Evolutionary conservation across 495 filamentous ascomycete species (phyloP), one percentile per base, ranked within the genome.

Genomic region (Aspergillus sclerotiicarbonarius): DNA sequence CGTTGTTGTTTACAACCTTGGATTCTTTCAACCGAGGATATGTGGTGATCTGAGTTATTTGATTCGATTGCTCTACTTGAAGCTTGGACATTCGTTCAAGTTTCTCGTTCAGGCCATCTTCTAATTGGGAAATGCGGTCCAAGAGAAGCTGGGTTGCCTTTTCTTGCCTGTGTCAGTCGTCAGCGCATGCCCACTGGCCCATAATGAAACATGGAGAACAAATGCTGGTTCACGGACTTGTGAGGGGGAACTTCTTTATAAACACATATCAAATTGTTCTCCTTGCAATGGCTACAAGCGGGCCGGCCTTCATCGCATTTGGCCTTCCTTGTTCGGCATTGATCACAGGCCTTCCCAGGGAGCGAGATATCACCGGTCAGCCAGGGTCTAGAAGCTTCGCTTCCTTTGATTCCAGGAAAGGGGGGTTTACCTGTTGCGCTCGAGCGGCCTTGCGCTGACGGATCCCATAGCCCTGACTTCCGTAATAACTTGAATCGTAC

Each of bases 271-370:
- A 83, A 65, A 49, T 68, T 75, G 21, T 82, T 82, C 56, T 85
- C 83, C 53, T 78, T 83, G 68, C 83, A 86, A 60, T 82, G 80
- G 49, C 81, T 82, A 64, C 83, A 86, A 35, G 73, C 67, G 0
- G 83, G 83, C 43, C 83, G 76, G 30, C 82, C 81, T 64, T 86
- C 83, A 45, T 86, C 83, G 55, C 83, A 86, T 62, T 86, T 86
- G n/a, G 83, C 82, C 62, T 86, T 86, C 56, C 83, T 75, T 18
- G 80, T 71, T 61, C 83, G 80, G 63, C 83, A 86, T 66, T 81
- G 80, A 59, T 86, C 83, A 57, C 83, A 86, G 25, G 83, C 83
- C 82, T 85, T 54, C 9, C 46, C 49, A n/a, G 15, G 5, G 12
- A 50, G 31, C 13, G n/a, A 54, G 18, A 54, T 41, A 29, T 8